Evolutionary conservation across 176 grass and related monocot species (phyloP).

Genomic region (Puya raimondii): DNA sequence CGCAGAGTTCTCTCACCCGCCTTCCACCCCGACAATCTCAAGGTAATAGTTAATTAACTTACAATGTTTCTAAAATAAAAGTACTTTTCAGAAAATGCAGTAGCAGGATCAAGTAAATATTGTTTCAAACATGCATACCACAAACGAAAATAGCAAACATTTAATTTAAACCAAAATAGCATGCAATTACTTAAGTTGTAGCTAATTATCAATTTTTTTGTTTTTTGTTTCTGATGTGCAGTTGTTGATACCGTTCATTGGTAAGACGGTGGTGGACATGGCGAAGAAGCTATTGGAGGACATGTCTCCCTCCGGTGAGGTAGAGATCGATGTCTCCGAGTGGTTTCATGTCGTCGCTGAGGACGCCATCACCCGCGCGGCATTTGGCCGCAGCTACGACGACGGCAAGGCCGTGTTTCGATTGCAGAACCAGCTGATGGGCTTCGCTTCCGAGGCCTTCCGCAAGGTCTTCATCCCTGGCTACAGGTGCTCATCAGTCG

Average conservation of each 20-base stretch:
- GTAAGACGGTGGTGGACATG: slow-evolving; percentile 43
- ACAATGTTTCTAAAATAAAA: too few species aligned
- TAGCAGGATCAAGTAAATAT: too few species aligned
- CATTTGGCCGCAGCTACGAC: slow-evolving; percentile 69
- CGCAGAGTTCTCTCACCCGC: slow-evolving; percentile 49
- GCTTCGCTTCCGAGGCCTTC: slow-evolving; percentile 65
- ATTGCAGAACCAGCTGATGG: slow-evolving; percentile 70
- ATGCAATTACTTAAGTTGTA: too few species aligned
- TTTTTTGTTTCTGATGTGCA: slow-evolving; percentile 16
- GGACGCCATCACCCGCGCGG: slow-evolving; percentile 58
- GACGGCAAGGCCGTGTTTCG: slow-evolving; percentile 57
- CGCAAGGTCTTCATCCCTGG: slow-evolving; percentile 85
- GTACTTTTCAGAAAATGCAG: too few species aligned
- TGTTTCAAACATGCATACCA: too few species aligned
- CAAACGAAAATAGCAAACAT: too few species aligned
- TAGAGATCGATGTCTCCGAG: slow-evolving; percentile 75
- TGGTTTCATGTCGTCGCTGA: slow-evolving; percentile 75
- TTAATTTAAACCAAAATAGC: too few species aligned
- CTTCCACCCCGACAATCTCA: slow-evolving; percentile 77
- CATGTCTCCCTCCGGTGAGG: slow-evolving; percentile 57
- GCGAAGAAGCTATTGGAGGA: slow-evolving; percentile 38
- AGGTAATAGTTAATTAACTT: slow-evolving; percentile 25
- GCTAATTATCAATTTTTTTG: neutral
- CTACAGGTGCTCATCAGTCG: slow-evolving; percentile 39
- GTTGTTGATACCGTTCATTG: slow-evolving; percentile 63